Base-by-base conservation (phyloP, 2,329 filamentous ascomycete genomes). In the Herpotrichia juniperi region DNA sequence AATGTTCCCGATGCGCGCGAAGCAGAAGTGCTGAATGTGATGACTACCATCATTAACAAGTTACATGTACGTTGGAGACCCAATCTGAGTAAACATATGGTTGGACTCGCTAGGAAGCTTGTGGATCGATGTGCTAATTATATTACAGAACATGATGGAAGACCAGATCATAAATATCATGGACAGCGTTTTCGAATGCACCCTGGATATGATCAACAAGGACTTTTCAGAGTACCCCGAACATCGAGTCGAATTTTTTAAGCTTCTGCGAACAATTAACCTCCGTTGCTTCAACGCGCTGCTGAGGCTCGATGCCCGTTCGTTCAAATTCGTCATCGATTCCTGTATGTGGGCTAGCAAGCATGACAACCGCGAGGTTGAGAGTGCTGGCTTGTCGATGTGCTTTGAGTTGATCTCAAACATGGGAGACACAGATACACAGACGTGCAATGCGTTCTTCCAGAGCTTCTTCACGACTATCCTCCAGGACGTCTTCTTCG, bases 341-440 rank as follows among this genome's bases (percentile, higher is more conserved):
- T 96, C 93, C 30, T 99, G 96, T 81, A 92, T 97, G 83, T 99
- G 94, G 96, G 94, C 96, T n/a, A 97, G 93, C 81, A 99, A 99
- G 81, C 94, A 99, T 76, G 94, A 99, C 79, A 99, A 99, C 78
- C 90, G 94, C 54, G 92, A 97, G 71, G 94, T 99, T 25, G 94
- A 99, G 76, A 91, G 90, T 62, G 96, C 94, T 32, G 94, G 94
- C 54, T 85, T 99, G 55, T 94, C 93, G 76, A 99, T 99, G 94
- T 97, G 93, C 74, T 86, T 96, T 62, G 94, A 99, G 78, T 82
- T 99, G 59, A 93, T 99, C 72, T 93, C 90, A 76, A 99, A 99
- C 77, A 96, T 99, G 80, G 91, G 93, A 8, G 93, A 97, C 66
- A 89, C 92, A 1, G 93, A 97, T 72, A 78, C 85, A 17, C 82